Evolutionary conservation across 345 rosid genomes (phyloP), one percentile per base, ranked within the genome.

Genomic region (Geranium brycei): DNA sequence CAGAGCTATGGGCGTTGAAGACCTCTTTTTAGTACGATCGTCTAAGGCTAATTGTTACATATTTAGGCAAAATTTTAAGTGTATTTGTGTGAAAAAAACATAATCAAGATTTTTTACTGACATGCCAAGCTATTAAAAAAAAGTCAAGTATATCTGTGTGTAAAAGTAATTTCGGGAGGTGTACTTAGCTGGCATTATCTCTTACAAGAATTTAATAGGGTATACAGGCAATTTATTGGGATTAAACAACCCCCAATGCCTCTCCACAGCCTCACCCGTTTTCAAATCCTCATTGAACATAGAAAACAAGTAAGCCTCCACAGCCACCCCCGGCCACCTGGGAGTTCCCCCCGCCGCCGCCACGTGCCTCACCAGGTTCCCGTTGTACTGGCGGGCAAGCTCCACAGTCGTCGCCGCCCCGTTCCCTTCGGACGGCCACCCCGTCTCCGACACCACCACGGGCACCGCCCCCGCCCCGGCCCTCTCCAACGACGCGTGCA

Each of bases 361-460:
- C 31, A 68, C 17, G 31, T 47, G 62, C 55, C 56, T 68, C 60
- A 17, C 18, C 8, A 68, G 40, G 23, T 68, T 68, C 59, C 57
- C n/a, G 4, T 69, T 63, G 51, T 69, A 69, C 4, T 31, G 63
- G 19, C 18, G 4, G 0, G 72, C 67, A 15, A 63, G 62, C 31
- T 17, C 51, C 17, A 0, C 8, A 0, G 59, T 58, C 12, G 72
- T 23, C 62, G 15, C 5, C 7, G 19, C 1, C 13, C 59, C 28
- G 7, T 60, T 51, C 16, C 76, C 76, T 7, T 66, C 65, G 4
- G 65, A 65, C 8, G 76, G 76, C 76, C 76, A 66, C 12, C 71
- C 76, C 4, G 40, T 73, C 64, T 68, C 68, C 0, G 71, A 23
- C 17, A 71, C 62, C n/a, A 64, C 61, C n/a, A 75, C 16, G 17